Evolutionary conservation across 768 basidiomycete species (phyloP).

Genomic region (Tulasnella sp.): DNA sequence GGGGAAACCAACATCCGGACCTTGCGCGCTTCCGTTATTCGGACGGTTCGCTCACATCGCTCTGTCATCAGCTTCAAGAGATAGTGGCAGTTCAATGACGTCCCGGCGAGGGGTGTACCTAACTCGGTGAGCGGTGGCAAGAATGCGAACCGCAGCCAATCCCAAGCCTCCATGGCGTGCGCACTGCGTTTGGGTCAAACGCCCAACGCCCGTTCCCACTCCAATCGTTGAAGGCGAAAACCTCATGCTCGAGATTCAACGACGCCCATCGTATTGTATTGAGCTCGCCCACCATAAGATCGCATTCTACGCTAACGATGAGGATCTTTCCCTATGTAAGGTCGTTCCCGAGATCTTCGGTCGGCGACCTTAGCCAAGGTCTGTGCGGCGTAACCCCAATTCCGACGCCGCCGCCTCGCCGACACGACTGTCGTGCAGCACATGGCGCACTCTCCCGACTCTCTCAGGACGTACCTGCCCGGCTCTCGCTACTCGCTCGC

Average conservation of each 20-base stretch:
- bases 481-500: neutral
- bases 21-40: conserved; percentile 10
- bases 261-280: neutral
- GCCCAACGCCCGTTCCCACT: neutral
- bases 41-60: neutral
- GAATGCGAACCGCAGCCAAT: conserved; percentile 3
- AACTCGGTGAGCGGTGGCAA: neutral
- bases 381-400: conserved; percentile 2
- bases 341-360: neutral
- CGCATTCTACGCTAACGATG: neutral
- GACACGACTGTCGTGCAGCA: neutral
- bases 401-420: neutral
- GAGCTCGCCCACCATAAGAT: neutral
- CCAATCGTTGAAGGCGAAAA: neutral
- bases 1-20: conserved; percentile 1
- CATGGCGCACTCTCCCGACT: neutral
- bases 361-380: conserved; percentile 1
- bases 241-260: conserved; percentile 4
- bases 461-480: conserved; percentile 4
- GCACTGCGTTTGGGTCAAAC: neutral
- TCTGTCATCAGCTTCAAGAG: neutral
- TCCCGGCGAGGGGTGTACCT: neutral
- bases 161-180: conserved; percentile 5
- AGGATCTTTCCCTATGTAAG: neutral
- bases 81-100: conserved; percentile 10